A percentile compares a stretch with the other conserved stretches of the same genome.
These are phyloP conservation scores for Moniliophthora roreri DNA, from an alignment of 1,284 basidiomycete species.

Conservation along the genomic window DNA sequence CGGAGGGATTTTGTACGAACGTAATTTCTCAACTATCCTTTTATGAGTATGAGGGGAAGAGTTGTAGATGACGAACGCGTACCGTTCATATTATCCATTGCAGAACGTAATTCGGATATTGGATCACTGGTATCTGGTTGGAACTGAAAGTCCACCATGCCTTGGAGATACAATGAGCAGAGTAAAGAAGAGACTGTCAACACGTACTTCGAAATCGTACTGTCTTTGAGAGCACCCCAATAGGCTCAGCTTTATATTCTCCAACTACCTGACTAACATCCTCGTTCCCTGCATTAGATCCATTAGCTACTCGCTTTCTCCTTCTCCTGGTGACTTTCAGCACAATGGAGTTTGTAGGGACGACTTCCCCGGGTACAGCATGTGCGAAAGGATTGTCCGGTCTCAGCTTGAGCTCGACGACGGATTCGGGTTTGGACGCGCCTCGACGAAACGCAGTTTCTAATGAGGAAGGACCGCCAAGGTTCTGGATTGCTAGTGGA, in stretches of 20 bases:
- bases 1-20: slow-evolving; percentile 63
- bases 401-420: slow-evolving; percentile 75
- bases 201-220: slow-evolving; percentile 85
- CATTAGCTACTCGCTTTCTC: slow-evolving; percentile 36
- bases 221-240: slow-evolving; percentile 80
- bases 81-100: slow-evolving; percentile 85
- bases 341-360: slow-evolving; percentile 75
- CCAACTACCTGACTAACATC: slow-evolving; percentile 43
- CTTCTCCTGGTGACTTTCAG: slow-evolving; percentile 78
- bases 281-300: neutral
- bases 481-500: slow-evolving; percentile 56
- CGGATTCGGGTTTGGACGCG: slow-evolving; percentile 53
- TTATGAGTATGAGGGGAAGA: neutral
- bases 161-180: slow-evolving; percentile 37
- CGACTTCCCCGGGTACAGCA: slow-evolving; percentile 78
- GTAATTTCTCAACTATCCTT: slow-evolving; percentile 66
- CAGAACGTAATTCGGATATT: slow-evolving; percentile 62
- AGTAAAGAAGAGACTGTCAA: slow-evolving; percentile 1
- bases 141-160: slow-evolving; percentile 91
- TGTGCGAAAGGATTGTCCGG: slow-evolving; percentile 76
- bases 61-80: slow-evolving; percentile 10
- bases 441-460: slow-evolving; percentile 72
- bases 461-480: slow-evolving; percentile 71
- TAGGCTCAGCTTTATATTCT: slow-evolving; percentile 76
- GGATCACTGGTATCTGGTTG: slow-evolving; percentile 73